Conservation (phyloP, 192 early-diverging fungal species). For the Umbelopsis ramanniana region DNA sequence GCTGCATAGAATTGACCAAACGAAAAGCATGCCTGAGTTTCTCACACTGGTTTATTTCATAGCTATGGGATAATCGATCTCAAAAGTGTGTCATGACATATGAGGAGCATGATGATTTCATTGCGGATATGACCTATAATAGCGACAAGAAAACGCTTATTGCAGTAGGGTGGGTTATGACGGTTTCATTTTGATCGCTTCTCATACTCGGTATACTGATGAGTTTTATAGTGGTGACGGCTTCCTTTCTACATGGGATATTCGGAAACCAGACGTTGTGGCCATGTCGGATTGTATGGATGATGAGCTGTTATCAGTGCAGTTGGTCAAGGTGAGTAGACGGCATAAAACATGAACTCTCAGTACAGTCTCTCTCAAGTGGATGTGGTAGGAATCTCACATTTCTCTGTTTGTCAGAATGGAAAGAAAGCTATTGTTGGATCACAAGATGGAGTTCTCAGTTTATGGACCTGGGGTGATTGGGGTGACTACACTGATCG, state of each 20-base stretch:
- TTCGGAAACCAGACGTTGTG: constrained; percentile 83
- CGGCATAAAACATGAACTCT: not conserved
- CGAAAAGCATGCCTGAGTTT: not conserved
- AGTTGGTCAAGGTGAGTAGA: constrained; percentile 61
- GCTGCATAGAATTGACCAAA: constrained; percentile 21
- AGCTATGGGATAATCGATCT: constrained; percentile 91
- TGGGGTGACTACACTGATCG: constrained; percentile 96
- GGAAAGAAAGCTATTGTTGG: constrained; percentile 88
- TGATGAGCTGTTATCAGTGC: constrained; percentile 90
- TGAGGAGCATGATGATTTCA: constrained; percentile 89
- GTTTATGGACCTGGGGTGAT: constrained; percentile 87
- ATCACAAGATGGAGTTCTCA: constrained; percentile 86
- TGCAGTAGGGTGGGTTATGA: constrained; percentile 57
- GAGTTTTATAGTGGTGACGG: constrained; percentile 79
- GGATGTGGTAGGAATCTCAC: too few species aligned
- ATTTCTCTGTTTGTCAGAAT: constrained; percentile 51
- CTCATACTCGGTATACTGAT: not conserved
- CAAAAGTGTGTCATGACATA: constrained; percentile 78
- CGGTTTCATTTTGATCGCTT: not conserved
- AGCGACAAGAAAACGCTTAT: constrained; percentile 77
- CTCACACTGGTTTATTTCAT: not conserved
- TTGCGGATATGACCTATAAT: constrained; percentile 83
- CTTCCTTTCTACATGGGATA: constrained; percentile 87
- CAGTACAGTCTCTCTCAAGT: not conserved
- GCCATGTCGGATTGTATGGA: constrained; percentile 94